A percentile compares a stretch with the other conserved stretches of the same genome.
These are phyloP conservation scores for Saccharomyces mikatae DNA, from an alignment of 805 yeast species.

Conservation along the genomic window DNA sequence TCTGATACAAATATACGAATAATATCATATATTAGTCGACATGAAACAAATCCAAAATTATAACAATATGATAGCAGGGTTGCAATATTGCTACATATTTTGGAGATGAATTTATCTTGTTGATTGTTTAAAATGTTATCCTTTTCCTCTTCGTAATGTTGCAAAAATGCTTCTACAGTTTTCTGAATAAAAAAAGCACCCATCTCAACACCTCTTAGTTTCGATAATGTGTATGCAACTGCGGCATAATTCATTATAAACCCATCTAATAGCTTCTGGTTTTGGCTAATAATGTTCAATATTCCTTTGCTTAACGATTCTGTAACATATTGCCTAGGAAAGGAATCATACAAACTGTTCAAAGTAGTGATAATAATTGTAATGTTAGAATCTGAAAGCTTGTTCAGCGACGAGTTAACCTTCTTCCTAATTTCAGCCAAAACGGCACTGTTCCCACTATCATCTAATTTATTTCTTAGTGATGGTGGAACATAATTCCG, in stretches of 20 bases:
- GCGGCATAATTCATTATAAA: constrained; percentile 76
- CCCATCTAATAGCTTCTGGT: constrained; percentile 64
- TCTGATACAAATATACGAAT: constrained; percentile 45
- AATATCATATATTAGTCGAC: constrained; percentile 70
- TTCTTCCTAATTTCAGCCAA: constrained; percentile 45
- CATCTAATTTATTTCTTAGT: constrained; percentile 45
- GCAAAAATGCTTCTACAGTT: constrained; percentile 62
- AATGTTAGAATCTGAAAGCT: constrained; percentile 81
- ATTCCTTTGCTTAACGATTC: constrained; percentile 57
- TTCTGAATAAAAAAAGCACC: constrained; percentile 82
- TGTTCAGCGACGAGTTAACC: constrained; percentile 78
- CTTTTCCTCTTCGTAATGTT: constrained; percentile 25
- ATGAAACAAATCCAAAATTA: constrained; percentile 66
- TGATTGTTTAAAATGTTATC: not conserved
- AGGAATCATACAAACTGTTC: constrained; percentile 48
- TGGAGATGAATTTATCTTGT: constrained; percentile 17
- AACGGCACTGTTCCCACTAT: constrained; percentile 39
- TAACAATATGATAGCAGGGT: constrained; percentile 71
- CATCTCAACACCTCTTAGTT: constrained; percentile 75
- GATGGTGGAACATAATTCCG: constrained; percentile 83
- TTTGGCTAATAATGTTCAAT: constrained; percentile 54
- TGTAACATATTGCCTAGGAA: constrained; percentile 76
- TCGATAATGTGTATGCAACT: constrained; percentile 63
- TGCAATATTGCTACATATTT: constrained; percentile 57
- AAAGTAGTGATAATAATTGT: constrained; percentile 61